These are phyloP conservation scores for Exophiala sideris DNA, from an alignment of 2,329 filamentous ascomycete genomes.

Conservation along the genomic window DNA sequence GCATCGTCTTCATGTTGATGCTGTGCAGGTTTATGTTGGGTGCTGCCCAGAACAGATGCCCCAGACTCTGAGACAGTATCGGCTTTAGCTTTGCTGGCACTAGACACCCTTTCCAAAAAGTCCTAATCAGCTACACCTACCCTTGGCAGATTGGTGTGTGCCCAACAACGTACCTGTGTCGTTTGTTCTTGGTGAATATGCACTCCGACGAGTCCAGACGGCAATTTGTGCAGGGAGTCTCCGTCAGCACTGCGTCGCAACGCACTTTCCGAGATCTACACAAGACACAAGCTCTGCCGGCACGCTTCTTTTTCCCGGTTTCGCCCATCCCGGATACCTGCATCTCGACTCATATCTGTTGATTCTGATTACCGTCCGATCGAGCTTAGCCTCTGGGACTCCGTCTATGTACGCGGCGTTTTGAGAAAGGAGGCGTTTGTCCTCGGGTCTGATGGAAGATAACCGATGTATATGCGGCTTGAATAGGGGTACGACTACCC, in stretches of 20 bases:
- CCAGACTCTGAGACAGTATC: neutral
- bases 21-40: too few species aligned
- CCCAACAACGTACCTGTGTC: constrained; percentile 3
- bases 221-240: constrained; percentile 4
- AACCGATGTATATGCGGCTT: neutral
- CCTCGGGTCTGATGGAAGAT: neutral
- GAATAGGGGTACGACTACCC: too few species aligned
- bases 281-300: constrained; percentile 8
- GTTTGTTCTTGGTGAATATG: neutral
- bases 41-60: too few species aligned
- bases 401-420: too few species aligned
- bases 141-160: neutral
- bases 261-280: constrained; percentile 12
- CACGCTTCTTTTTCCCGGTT: constrained; percentile 3
- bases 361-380: too few species aligned
- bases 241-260: neutral
- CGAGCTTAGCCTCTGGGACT: too few species aligned
- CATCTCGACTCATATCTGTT: neutral
- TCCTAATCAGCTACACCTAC: neutral
- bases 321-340: neutral
- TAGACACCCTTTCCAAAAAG: neutral
- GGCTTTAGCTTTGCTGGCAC: neutral
- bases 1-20: too few species aligned
- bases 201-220: constrained; percentile 2
- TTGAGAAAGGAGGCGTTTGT: too few species aligned